Conservation (phyloP, 2,329 filamentous ascomycete genomes). For the Microcyclosporella mali region DNA sequence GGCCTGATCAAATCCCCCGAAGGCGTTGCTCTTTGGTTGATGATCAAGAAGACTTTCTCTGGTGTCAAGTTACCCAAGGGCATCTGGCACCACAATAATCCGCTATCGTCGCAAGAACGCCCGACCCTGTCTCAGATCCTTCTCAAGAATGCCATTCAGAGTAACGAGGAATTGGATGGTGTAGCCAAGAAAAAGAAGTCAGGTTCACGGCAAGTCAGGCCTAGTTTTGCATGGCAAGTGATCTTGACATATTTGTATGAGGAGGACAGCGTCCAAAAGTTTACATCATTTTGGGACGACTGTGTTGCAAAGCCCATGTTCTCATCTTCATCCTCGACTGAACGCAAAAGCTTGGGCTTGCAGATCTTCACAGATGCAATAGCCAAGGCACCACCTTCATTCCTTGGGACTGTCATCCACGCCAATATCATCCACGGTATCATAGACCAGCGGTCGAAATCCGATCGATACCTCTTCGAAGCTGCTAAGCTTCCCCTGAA, state of each 20-base stretch:
- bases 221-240: constrained; percentile 83
- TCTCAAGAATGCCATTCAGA: constrained; percentile 62
- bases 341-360: constrained; percentile 89
- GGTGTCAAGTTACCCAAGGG: constrained; percentile 59
- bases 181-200: constrained; percentile 47
- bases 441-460: constrained; percentile 72
- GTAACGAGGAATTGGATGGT: constrained; percentile 17
- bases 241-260: constrained; percentile 50
- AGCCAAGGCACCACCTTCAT: constrained; percentile 42
- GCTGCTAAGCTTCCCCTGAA: constrained; percentile 73
- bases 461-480: constrained; percentile 72
- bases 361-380: constrained; percentile 76
- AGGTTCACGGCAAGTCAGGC: constrained; percentile 61
- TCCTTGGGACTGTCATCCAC: constrained; percentile 64
- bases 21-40: constrained; percentile 82
- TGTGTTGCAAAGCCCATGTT: constrained; percentile 85
- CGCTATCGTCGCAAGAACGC: constrained; percentile 63
- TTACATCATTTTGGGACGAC: constrained; percentile 77
- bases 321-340: constrained; percentile 70
- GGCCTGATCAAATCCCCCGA: constrained; percentile 76
- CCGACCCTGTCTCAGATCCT: constrained; percentile 67
- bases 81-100: constrained; percentile 68
- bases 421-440: constrained; percentile 75
- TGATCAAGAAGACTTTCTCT: constrained; percentile 58
- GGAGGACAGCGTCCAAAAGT: constrained; percentile 39